These are phyloP conservation scores for Epicoccum sorghinum DNA, from an alignment of 2,329 filamentous ascomycete genomes.

Conservation along the genomic window DNA sequence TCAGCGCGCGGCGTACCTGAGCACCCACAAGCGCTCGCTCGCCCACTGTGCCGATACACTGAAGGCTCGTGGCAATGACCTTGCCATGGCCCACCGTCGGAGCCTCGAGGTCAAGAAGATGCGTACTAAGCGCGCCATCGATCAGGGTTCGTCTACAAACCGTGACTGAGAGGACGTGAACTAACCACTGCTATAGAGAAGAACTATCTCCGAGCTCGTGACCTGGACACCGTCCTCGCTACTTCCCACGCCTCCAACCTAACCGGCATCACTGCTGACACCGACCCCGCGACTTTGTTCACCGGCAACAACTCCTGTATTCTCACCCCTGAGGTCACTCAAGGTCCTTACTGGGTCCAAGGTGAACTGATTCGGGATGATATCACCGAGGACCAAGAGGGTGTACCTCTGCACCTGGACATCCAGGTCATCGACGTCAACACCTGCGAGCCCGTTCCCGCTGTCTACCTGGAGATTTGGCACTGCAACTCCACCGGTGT, in stretches of 20 bases:
- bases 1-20: conserved; percentile 45
- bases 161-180: neutral
- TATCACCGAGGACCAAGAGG: conserved; percentile 55
- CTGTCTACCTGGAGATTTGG: conserved; percentile 62
- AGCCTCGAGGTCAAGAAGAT: conserved; percentile 48
- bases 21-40: conserved; percentile 48
- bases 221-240: conserved; percentile 33
- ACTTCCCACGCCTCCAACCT: conserved; percentile 41
- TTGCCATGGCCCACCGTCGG: conserved; percentile 51
- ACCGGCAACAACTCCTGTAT: conserved; percentile 43
- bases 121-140: conserved; percentile 47
- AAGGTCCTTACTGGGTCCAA: conserved; percentile 51
- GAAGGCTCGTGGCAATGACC: conserved; percentile 49
- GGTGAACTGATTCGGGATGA: conserved; percentile 60
- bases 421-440: conserved; percentile 61
- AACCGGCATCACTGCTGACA: conserved; percentile 36
- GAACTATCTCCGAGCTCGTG: conserved; percentile 36
- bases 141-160: conserved; percentile 17
- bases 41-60: conserved; percentile 50
- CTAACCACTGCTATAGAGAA: conserved; percentile 26
- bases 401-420: conserved; percentile 58
- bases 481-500: conserved; percentile 49
- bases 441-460: conserved; percentile 59
- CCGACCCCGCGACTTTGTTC: conserved; percentile 38
- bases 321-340: conserved; percentile 41